Evolutionary conservation across 1,284 basidiomycete species (phyloP).

Genomic region (Leccinum pachyderme): DNA sequence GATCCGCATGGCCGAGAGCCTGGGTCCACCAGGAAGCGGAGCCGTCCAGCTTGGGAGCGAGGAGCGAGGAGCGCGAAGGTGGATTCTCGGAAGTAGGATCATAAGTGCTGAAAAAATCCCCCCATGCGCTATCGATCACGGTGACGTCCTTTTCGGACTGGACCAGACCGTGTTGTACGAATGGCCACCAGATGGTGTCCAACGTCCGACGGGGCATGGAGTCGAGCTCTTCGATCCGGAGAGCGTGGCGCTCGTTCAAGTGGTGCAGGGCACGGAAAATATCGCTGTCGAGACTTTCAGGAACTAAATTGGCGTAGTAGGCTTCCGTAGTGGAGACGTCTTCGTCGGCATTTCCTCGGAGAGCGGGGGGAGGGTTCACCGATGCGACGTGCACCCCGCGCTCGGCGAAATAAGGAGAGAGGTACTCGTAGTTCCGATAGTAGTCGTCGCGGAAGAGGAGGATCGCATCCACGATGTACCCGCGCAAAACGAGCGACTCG

Average conservation of each 20-base stretch:
- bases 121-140: conserved; percentile 89
- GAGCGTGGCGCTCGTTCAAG: conserved; percentile 63
- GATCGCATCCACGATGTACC: conserved; percentile 88
- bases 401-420: conserved; percentile 76
- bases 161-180: conserved; percentile 87
- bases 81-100: conserved; percentile 29
- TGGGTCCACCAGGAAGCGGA: conserved; percentile 99
- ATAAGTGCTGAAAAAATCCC: conserved; percentile 82
- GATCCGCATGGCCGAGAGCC: conserved; percentile 81
- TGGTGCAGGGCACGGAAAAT: conserved; percentile 55
- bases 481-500: conserved; percentile 87
- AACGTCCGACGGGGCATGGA: conserved; percentile 80
- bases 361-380: conserved; percentile 60
- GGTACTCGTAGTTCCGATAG: conserved; percentile 85
- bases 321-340: conserved; percentile 59
- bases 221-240: conserved; percentile 66
- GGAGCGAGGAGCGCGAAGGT: conserved; percentile 39
- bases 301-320: conserved; percentile 65
- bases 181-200: conserved; percentile 94
- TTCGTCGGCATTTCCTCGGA: conserved; percentile 42
- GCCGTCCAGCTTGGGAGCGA: conserved; percentile 81
- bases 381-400: conserved; percentile 61
- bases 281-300: conserved; percentile 34
- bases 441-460: conserved; percentile 86
- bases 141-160: conserved; percentile 73